Conservation (phyloP, 257 asterid genomes). For the Capsicum chinense region DNA sequence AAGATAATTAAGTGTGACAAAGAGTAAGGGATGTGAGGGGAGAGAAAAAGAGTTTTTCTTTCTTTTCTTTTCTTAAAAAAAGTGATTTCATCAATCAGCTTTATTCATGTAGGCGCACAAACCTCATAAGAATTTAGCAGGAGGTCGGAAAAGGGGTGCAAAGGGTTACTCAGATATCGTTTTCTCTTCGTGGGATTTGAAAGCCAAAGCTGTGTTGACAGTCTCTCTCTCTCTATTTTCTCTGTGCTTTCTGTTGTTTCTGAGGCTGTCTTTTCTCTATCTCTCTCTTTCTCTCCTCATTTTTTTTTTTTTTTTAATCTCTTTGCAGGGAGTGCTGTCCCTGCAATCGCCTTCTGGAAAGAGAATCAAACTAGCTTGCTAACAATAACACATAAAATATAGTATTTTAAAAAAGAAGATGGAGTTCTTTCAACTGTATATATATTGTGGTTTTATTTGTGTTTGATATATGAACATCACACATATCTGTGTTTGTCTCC, state of each 20-base stretch:
- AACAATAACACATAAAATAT: conserved; percentile 33
- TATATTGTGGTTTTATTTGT: not conserved
- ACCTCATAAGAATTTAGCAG: conserved; percentile 68
- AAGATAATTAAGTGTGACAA: conserved; percentile 38
- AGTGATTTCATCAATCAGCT: conserved; percentile 40
- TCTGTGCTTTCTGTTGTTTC: conserved; percentile 54
- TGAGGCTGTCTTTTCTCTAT: conserved; percentile 57
- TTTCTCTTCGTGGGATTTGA: conserved; percentile 75
- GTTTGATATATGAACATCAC: not conserved
- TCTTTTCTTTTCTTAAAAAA: not conserved
- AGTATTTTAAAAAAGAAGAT: conserved; percentile 15
- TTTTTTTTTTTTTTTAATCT: not conserved
- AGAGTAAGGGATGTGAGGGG: conserved; percentile 39
- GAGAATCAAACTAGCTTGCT: conserved; percentile 42
- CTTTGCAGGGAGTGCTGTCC: conserved; percentile 51
- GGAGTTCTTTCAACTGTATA: conserved; percentile 5
- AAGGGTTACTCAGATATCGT: conserved; percentile 70
- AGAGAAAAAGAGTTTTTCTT: conserved; percentile 40
- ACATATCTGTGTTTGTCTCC: conserved; percentile 39
- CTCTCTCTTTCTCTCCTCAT: conserved; percentile 31
- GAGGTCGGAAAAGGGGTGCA: conserved; percentile 60
- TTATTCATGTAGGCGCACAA: conserved; percentile 46
- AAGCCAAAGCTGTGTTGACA: not conserved
- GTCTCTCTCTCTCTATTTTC: conserved; percentile 34
- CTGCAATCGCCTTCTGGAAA: conserved; percentile 78